Conservation (phyloP, 768 basidiomycete genomes). For the Chalciporus pseudorubinellus region DNA sequence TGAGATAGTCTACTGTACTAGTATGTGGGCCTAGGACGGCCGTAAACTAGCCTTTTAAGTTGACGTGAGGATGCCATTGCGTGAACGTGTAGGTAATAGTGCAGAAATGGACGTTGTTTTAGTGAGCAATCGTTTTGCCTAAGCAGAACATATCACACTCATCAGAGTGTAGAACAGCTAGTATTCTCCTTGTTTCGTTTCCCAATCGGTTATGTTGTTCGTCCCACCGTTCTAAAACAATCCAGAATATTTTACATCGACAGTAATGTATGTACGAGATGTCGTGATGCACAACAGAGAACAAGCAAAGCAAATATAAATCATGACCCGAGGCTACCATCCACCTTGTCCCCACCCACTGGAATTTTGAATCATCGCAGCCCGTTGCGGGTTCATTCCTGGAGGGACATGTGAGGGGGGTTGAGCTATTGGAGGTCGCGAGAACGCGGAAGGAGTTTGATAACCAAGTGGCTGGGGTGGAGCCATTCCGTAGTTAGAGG, state of each 20-base stretch:
- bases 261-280: conserved; percentile 23
- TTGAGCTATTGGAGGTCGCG: conserved; percentile 42
- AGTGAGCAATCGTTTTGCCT: too few relatives aligned
- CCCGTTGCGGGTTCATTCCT: conserved; percentile 65
- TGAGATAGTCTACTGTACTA: too few relatives aligned
- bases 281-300: conserved; percentile 12
- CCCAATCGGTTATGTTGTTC: conserved; percentile 6
- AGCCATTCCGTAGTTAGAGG: conserved; percentile 29
- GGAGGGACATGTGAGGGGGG: conserved; percentile 47
- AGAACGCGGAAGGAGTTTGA: conserved; percentile 35
- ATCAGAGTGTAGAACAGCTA: too few relatives aligned
- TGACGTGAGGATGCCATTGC: too few relatives aligned
- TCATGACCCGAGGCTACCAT: conserved; percentile 25
- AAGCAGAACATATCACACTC: too few relatives aligned
- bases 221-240: conserved; percentile 20
- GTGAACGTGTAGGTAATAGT: too few relatives aligned
- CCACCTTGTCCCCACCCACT: conserved; percentile 36
- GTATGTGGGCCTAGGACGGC: too few relatives aligned
- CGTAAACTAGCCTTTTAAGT: too few relatives aligned
- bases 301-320: conserved; percentile 18
- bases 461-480: conserved; percentile 40
- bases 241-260: conserved; percentile 29
- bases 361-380: conserved; percentile 59
- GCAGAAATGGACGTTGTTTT: too few relatives aligned
- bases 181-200: background rate